Base-by-base conservation (phyloP, 2,329 filamentous ascomycete species). In the Cladosporium sp. region DNA sequence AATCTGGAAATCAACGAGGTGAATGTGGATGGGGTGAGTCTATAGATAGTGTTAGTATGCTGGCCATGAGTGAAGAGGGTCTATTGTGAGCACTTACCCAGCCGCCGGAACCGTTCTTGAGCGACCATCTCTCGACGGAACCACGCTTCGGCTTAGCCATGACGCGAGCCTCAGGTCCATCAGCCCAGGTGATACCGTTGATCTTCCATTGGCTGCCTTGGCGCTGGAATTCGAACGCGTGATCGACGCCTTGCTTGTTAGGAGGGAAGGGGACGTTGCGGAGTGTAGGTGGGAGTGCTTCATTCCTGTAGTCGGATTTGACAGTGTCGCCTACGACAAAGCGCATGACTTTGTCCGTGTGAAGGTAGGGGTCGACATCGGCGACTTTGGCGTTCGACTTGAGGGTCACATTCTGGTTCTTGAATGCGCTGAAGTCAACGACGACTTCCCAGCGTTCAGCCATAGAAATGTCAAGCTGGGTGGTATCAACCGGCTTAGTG, bases 391-490 rank as follows among this genome's bases (percentile, higher is more conserved):
- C 71, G 67, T 72, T 74, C 62, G 66, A 69, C 18, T 57, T 28
- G 38, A 72, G 68, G 0, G 71, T 74, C 49, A 77, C 68, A 66
- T 83, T 85, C 72, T 85, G 77, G 52, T 83, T 83, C 2, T 78
- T 78, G 68, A 78, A 84, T 2, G 71, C 65, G 14, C 80, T 74
- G 70, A 88, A 88, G 75, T 88, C 86, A 65, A 88, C 75, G 28
- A 88, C 78, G 36, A 87, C 77, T 69, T 88, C 86, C 69, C 84
- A 88, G 6, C 86, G 81, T 72, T 88, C 86, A 5, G 84, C 86
- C 78, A 86, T 85, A 6, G 84, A 78, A 47, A 86, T 76, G 36
- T 79, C 77, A 7, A 86, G 70, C 14, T 76, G 73, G 21, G 76
- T 77, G 2, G 79, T 76, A 5, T 73, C 69, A 2, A 85, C 80